These are phyloP conservation scores for Trichosporon sp. DNA, from an alignment of 1,284 basidiomycete genomes.

Conservation along the genomic window DNA sequence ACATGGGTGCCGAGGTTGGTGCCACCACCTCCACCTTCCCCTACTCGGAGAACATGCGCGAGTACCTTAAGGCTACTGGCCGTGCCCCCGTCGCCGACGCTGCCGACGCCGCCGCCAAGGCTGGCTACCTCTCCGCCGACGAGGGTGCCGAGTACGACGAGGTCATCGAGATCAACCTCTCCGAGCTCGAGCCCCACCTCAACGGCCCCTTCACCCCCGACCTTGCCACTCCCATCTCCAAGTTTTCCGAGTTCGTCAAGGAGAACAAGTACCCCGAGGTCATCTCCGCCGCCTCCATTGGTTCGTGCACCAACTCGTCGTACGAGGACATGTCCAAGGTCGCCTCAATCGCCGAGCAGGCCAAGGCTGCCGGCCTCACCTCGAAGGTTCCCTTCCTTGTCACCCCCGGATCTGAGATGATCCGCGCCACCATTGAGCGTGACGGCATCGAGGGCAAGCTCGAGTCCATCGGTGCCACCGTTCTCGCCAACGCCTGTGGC, in stretches of 20 bases:
- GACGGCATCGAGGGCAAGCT: slow-evolving; percentile 63
- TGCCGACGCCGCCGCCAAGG: slow-evolving; percentile 78
- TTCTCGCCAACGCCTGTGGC: slow-evolving; percentile 97
- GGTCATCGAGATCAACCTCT: slow-evolving; percentile 89
- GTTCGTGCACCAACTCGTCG: slow-evolving; percentile 96
- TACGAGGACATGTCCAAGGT: slow-evolving; percentile 95
- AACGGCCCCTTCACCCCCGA: slow-evolving; percentile 99
- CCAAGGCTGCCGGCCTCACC: slow-evolving; percentile 76
- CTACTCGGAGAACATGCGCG: slow-evolving; percentile 85
- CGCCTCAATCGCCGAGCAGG: slow-evolving; percentile 88
- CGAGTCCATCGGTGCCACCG: slow-evolving; percentile 62
- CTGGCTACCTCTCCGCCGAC: slow-evolving; percentile 81
- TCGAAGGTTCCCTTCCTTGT: slow-evolving; percentile 92
- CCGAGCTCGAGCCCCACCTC: slow-evolving; percentile 88
- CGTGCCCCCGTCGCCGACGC: slow-evolving; percentile 83
- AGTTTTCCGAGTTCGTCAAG: slow-evolving; percentile 78
- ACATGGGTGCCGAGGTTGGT: slow-evolving; percentile 99
- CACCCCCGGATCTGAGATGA: slow-evolving; percentile 96
- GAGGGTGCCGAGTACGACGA: slow-evolving; percentile 94
- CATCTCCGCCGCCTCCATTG: slow-evolving; percentile 88
- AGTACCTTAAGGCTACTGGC: slow-evolving; percentile 87
- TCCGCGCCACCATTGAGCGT: slow-evolving; percentile 95
- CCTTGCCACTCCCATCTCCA: slow-evolving; percentile 90
- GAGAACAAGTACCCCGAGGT: slow-evolving; percentile 90
- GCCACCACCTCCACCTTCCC: slow-evolving; percentile 98